These are phyloP conservation scores for Trichoderma erinaceum DNA, from an alignment of 495 filamentous ascomycete species.

Conservation along the genomic window DNA sequence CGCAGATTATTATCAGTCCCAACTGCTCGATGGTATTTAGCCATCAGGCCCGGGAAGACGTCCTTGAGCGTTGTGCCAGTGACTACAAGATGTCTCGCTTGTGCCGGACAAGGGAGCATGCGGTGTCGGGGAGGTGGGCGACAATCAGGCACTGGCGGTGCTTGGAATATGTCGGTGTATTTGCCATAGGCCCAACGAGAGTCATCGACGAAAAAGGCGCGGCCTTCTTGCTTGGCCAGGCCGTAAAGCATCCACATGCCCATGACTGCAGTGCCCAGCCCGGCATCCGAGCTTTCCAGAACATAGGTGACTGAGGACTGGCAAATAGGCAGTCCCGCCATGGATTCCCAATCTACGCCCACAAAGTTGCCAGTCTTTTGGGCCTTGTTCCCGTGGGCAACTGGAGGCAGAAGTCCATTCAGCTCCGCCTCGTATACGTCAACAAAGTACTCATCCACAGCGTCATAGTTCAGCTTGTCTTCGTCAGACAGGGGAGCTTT, in stretches of 20 bases:
- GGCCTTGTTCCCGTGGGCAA: conserved; percentile 18
- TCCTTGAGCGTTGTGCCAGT: conserved; percentile 53
- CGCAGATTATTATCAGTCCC: conserved; percentile 35
- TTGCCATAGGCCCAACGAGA: conserved; percentile 69
- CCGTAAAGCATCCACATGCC: conserved; percentile 73
- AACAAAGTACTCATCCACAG: conserved; percentile 56
- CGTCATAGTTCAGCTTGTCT: conserved; percentile 48
- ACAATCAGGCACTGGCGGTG: conserved; percentile 52
- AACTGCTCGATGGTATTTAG: neutral
- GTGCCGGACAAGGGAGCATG: conserved; percentile 64
- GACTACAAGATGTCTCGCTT: conserved; percentile 61
- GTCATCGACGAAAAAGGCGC: conserved; percentile 72
- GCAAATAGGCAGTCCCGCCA: conserved; percentile 47
- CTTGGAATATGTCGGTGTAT: conserved; percentile 59
- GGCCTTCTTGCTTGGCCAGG: conserved; percentile 58
- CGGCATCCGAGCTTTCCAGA: conserved; percentile 59
- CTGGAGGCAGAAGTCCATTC: conserved; percentile 46
- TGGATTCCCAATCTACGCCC: conserved; percentile 30
- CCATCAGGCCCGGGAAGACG: conserved; percentile 39
- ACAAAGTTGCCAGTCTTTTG: conserved; percentile 29
- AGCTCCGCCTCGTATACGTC: conserved; percentile 59
- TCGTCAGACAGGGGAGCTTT: conserved; percentile 32
- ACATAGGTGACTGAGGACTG: conserved; percentile 62
- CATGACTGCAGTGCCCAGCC: conserved; percentile 62
- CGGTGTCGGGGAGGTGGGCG: conserved; percentile 54